Evolutionary conservation across 768 basidiomycete genomes (phyloP).

Genomic region (Flagelloscypha sp.): DNA sequence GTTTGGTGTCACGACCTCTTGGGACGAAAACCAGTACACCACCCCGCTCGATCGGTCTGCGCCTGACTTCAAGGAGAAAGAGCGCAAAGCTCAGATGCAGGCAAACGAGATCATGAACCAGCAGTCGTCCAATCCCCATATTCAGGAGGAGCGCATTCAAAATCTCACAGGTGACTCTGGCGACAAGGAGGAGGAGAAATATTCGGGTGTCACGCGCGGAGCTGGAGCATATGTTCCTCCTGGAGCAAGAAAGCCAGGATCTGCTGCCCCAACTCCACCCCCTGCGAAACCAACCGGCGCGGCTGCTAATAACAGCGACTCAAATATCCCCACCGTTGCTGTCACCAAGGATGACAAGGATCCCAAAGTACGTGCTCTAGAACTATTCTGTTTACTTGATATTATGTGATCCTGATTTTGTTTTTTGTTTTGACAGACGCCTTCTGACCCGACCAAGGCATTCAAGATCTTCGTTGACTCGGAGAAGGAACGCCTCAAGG

Average conservation of each 20-base stretch:
- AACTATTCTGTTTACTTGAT: not conserved
- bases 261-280: conserved; percentile 17
- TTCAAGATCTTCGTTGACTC: conserved; percentile 91
- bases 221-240: conserved; percentile 93
- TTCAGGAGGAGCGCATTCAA: conserved; percentile 80
- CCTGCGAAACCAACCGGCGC: conserved; percentile 13
- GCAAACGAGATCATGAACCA: conserved; percentile 90
- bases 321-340: conserved; percentile 63
- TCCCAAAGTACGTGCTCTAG: conserved; percentile 44
- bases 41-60: conserved; percentile 83
- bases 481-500: conserved; percentile 83
- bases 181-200: conserved; percentile 93
- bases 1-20: conserved; percentile 87
- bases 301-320: conserved; percentile 21
- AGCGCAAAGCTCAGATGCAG: conserved; percentile 78
- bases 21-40: conserved; percentile 92
- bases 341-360: too few species aligned
- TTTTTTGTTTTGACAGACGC: conserved; percentile 33
- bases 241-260: conserved; percentile 58
- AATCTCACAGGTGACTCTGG: conserved; percentile 59
- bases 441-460: conserved; percentile 70
- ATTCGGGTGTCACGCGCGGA: conserved; percentile 84
- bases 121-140: conserved; percentile 61
- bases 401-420: conserved; percentile 1
- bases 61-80: conserved; percentile 82